Base-by-base conservation (phyloP, 1,284 basidiomycete genomes). In the Ustilago nuda region DNA sequence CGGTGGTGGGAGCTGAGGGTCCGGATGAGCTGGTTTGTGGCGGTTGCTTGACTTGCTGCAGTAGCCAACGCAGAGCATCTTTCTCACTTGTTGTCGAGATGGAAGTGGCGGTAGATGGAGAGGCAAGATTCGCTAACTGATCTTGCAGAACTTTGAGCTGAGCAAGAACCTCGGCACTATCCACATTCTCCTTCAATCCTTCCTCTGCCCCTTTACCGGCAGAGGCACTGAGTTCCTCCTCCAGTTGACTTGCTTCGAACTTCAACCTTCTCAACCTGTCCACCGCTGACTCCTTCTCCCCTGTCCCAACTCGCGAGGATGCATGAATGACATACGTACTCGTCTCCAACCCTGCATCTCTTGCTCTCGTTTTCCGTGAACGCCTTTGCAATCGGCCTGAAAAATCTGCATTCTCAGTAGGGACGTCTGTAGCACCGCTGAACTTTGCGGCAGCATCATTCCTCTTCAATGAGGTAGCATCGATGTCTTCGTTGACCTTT, bases 311-410 rank as follows among this genome's bases (percentile, higher is more conserved):
- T 32, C 30, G 48, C 48, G 23, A 15, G 11, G 27, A 27, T 0
- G 56, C 56, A 2, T 61, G 58, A 23, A 77, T 54, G 39, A 36
- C 60, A 53, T 74, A 77, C 27, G 64, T 71, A 13, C 41, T 56
- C n/a, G 75, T 77, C 15, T 73, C 66, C 53, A 77, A 15, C 17
- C 75, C 75, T n/a, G 71, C 66, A 59, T 73, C 75, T n/a, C 56
- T 63, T 2, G 63, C 56, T 30, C 61, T 48, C 12, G 52, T 13
- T n/a, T 67, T 70, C 8, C 55, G 8, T 15, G 56, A 27, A 2
- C 43, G 43, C 12, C 56, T 51, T 27, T 37, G 61, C 15, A 76
- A 15, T 48, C 64, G n/a, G 9, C 67, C 75, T 2, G 75, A 77
- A 23, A 67, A 74, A 32, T 77, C 75, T 7, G 33, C 35, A 0